Evolutionary conservation across 768 basidiomycete genomes (phyloP).

Genomic region (Boletellus ananas): DNA sequence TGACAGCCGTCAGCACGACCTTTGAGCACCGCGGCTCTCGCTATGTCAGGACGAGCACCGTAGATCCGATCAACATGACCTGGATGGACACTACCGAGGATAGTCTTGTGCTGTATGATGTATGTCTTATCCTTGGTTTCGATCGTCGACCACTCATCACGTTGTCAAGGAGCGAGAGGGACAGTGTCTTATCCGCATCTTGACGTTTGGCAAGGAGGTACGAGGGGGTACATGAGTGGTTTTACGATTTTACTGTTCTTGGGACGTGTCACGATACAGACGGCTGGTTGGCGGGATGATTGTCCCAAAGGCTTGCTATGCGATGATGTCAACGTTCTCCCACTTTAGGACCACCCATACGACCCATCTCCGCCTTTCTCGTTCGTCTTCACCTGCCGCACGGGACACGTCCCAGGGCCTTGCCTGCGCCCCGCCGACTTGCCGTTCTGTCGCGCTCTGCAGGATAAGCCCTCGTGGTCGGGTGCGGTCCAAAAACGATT

Average conservation of each 20-base stretch:
- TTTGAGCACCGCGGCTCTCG: slow-evolving; percentile 23
- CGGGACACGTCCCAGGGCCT: slow-evolving; percentile 52
- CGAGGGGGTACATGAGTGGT: slow-evolving; percentile 11
- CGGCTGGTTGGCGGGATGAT: neutral
- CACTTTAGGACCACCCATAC: slow-evolving; percentile 62
- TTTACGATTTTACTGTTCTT: neutral
- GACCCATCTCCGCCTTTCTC: slow-evolving; percentile 67
- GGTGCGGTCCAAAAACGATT: slow-evolving; percentile 47
- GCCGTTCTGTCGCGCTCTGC: slow-evolving; percentile 46
- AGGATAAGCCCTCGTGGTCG: slow-evolving; percentile 41
- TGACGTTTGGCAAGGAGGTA: slow-evolving; percentile 29
- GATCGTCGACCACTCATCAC: neutral
- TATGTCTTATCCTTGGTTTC: slow-evolving; percentile 27
- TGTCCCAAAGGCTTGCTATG: neutral
- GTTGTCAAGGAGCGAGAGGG: slow-evolving; percentile 28
- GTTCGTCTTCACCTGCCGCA: slow-evolving; percentile 57
- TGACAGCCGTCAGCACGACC: slow-evolving; percentile 28
- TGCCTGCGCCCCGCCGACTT: slow-evolving; percentile 35
- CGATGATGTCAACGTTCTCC: slow-evolving; percentile 24
- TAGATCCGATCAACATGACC: slow-evolving; percentile 44
- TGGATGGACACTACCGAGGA: slow-evolving; percentile 57
- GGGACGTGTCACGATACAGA: slow-evolving; percentile 2
- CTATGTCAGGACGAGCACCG: slow-evolving; percentile 37
- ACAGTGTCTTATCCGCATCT: slow-evolving; percentile 30
- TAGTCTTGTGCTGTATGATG: slow-evolving; percentile 54